Evolutionary conservation across 164 flowering plant genomes (phyloP).

Genomic region (Warburgia ugandensis): DNA sequence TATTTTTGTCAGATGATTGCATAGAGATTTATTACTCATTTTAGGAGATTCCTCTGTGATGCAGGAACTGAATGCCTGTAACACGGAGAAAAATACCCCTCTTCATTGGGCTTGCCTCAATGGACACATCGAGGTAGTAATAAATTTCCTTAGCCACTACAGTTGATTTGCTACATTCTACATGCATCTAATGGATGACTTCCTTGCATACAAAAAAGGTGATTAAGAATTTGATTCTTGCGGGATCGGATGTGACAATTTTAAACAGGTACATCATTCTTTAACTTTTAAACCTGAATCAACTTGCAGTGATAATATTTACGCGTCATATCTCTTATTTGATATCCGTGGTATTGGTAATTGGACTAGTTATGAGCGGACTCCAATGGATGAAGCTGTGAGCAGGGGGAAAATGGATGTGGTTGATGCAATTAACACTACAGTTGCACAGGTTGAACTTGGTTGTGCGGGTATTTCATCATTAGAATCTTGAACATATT

Average conservation of each 20-base stretch:
- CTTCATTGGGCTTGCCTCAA: constrained; percentile 97
- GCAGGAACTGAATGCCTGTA: constrained; percentile 72
- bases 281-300: background rate
- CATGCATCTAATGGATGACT: background rate
- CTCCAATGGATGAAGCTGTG: constrained; percentile 85
- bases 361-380: constrained; percentile 57
- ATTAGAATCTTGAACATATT: no score
- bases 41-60: background rate
- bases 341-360: constrained; percentile 8
- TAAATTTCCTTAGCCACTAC: background rate
- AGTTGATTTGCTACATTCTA: background rate
- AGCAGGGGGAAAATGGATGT: constrained; percentile 60
- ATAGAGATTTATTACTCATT: background rate
- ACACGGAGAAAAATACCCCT: constrained; percentile 80
- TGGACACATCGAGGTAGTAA: constrained; percentile 70
- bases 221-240: constrained; percentile 56
- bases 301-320: background rate
- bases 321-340: background rate
- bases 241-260: constrained; percentile 54
- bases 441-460: constrained; percentile 56
- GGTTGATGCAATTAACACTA: constrained; percentile 57
- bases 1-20: background rate
- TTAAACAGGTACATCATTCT: constrained; percentile 52
- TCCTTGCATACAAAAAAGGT: constrained; percentile 34
- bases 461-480: no score